Evolutionary conservation across 768 basidiomycete genomes (phyloP).

Genomic region (Lactarius hatsudake): DNA sequence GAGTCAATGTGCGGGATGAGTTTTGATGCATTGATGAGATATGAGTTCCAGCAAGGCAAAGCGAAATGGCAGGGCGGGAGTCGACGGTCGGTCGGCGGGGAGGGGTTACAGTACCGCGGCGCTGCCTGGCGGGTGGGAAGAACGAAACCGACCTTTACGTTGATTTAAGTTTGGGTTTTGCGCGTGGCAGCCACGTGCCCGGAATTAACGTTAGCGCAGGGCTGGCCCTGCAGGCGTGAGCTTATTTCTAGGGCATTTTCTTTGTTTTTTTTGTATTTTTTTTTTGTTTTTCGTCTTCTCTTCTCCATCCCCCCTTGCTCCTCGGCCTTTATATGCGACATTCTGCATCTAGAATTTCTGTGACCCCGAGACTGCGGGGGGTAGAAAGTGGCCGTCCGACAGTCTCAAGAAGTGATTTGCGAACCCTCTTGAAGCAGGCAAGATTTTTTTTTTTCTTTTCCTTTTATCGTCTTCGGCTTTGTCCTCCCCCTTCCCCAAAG

Average conservation of each 20-base stretch:
- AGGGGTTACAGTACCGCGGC: neutral
- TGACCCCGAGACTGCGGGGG: neutral
- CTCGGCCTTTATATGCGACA: constrained; percentile 2
- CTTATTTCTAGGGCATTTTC: neutral
- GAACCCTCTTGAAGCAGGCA: neutral
- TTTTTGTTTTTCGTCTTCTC: neutral
- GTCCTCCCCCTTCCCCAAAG: neutral
- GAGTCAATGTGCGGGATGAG: neutral
- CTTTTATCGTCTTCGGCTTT: neutral
- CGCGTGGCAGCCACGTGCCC: constrained; percentile 13
- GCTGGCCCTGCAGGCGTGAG: neutral
- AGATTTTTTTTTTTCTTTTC: neutral
- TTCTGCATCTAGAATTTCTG: neutral
- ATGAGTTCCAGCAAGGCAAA: neutral
- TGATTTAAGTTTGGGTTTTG: neutral
- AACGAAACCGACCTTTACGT: neutral
- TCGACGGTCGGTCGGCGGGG: neutral
- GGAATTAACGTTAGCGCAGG: constrained; percentile 7
- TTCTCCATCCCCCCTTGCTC: constrained; percentile 9
- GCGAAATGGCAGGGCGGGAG: neutral
- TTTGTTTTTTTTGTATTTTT: neutral
- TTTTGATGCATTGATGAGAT: neutral
- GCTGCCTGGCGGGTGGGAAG: neutral
- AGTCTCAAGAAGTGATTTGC: neutral
- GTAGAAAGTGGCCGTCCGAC: neutral